Evolutionary conservation across 768 basidiomycete genomes (phyloP), one percentile per base, ranked within the genome.

Genomic region (Rhizopogon vesiculosus): DNA sequence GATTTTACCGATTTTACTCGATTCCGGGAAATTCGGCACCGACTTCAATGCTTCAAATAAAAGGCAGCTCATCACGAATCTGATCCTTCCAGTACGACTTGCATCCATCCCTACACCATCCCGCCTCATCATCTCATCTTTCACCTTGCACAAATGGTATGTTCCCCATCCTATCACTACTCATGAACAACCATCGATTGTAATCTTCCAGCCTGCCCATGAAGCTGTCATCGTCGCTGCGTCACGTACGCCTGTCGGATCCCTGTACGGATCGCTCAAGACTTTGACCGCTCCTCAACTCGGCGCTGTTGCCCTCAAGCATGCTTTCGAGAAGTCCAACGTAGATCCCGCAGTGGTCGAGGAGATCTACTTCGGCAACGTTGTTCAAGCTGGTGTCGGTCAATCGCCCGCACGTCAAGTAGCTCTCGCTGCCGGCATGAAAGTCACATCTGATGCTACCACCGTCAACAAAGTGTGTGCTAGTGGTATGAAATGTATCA

Each of bases 391-490:
- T 3, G 94, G 94, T 63, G 91, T 95, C 48, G 97, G 97, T 44
- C 97, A 99, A 75, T 90, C 89, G 10, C 97, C 97, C 16, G 97
- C 97, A 51, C 85, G 97, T 60, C 97, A 99, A 73, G 97, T 95
- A 54, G 93, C 87, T 16, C 84, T 99, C 56, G 80, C 75, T 54
- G 82, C 94, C 10, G 97, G 97, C 60, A 77, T 97, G 67, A 84
- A 80, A 58, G 70, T 85, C 8, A 80, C 79, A 55, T 95, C 96
- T 28, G 97, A 99, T 74, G 95, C 96, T 18, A 98, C 97, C 35
- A 99, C 97, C 45, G 87, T 99, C 77, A 99, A 99, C 85, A 99
- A 99, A 77, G 97, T 99, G 70, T 99, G 97, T 72, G 97, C 97
- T 5, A 94, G 91, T 51, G 97, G 97, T 57, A 78, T 99, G 81